Percentiles rank a stretch among this genome's conserved stretches.
Conservation (phyloP, 2,329 filamentous ascomycete species). For the Stachybotrys echinatus region DNA sequence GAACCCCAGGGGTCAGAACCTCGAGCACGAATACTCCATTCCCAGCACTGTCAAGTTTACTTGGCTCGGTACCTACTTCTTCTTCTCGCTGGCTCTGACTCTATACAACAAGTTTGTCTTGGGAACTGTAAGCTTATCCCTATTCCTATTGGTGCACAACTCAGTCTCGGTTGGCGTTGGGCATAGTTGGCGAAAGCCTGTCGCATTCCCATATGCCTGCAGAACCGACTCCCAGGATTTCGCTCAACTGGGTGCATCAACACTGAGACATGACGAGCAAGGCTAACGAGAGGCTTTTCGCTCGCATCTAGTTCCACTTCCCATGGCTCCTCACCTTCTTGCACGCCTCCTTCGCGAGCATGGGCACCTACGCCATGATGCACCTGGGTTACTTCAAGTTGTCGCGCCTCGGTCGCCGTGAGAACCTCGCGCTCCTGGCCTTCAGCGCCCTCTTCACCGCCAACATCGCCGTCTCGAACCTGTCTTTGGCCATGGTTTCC, state of each 20-base stretch:
- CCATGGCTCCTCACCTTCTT: conserved; percentile 57
- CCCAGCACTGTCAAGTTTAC: conserved; percentile 40
- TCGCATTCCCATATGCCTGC: too few relatives aligned
- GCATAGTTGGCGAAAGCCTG: too few relatives aligned
- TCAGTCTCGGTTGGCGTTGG: too few relatives aligned
- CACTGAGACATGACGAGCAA: neutral
- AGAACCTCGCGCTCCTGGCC: conserved; percentile 49
- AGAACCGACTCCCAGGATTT: too few relatives aligned
- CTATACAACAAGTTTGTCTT: conserved; percentile 56
- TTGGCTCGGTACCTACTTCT: conserved; percentile 47
- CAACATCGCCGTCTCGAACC: conserved; percentile 60
- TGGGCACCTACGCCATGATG: conserved; percentile 50
- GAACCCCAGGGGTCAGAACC: conserved; percentile 23
- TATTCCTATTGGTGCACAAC: neutral
- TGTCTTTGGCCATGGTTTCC: conserved; percentile 56
- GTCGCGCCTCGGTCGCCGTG: conserved; percentile 43
- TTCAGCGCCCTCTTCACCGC: conserved; percentile 58
- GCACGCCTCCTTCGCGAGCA: conserved; percentile 50
- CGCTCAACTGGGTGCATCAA: neutral
- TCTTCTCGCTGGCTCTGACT: conserved; percentile 42
- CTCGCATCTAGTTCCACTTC: conserved; percentile 43
- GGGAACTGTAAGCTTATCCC: conserved; percentile 34
- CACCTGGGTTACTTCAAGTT: conserved; percentile 46
- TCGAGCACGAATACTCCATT: conserved; percentile 40
- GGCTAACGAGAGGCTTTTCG: conserved; percentile 11